These are phyloP conservation scores for Trametes villosa DNA, from an alignment of 768 basidiomycete genomes.

Conservation along the genomic window DNA sequence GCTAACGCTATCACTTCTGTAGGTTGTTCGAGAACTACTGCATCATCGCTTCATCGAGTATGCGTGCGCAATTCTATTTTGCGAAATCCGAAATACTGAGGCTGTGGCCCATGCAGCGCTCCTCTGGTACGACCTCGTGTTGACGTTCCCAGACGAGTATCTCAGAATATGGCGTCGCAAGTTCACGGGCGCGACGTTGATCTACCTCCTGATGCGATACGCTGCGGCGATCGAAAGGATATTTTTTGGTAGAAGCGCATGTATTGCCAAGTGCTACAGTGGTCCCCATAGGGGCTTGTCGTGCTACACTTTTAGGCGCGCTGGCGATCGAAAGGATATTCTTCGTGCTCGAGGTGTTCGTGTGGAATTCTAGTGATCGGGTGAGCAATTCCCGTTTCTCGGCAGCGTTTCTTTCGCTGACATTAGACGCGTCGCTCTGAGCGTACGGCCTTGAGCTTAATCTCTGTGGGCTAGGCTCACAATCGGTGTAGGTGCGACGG, in stretches of 20 bases:
- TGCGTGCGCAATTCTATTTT: neutral
- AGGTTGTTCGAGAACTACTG: constrained; percentile 8
- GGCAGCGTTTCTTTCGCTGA: neutral
- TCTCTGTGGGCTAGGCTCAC: neutral
- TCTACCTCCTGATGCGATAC: constrained; percentile 7
- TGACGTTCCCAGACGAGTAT: constrained; percentile 4
- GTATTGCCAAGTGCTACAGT: no score
- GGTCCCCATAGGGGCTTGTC: no score
- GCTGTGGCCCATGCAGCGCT: neutral
- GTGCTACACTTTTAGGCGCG: no score
- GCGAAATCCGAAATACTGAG: neutral
- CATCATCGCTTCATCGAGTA: constrained; percentile 6
- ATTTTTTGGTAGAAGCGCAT: no score
- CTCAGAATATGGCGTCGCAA: constrained; percentile 8
- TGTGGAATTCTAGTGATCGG: neutral
- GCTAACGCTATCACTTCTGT: neutral
- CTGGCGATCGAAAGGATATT: no score
- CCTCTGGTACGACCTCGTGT: constrained; percentile 6
- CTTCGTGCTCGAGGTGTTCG: neutral
- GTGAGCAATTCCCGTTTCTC: neutral
- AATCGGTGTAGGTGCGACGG: no score
- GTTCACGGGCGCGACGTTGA: constrained; percentile 4
- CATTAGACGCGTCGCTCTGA: neutral
- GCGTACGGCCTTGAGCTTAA: no score
- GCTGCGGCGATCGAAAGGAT: neutral